Evolutionary conservation across 208 protist genomes (phyloP), one percentile per base, ranked within the genome.

Genomic region (Phytomonas sp.): DNA sequence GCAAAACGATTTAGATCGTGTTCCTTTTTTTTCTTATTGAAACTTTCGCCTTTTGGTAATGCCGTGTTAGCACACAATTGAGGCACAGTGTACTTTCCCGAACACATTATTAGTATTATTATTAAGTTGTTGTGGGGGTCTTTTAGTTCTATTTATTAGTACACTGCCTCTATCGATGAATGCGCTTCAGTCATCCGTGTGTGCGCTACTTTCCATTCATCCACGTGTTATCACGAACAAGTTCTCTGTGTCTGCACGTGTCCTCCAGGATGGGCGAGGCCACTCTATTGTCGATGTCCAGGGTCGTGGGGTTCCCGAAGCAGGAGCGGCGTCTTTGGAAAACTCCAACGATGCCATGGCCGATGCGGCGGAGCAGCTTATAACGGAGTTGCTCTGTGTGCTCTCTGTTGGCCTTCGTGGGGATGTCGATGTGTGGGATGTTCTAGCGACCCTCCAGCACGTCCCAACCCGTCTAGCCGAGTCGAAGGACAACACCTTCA

Each of bases 371-470:
- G 76, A 80, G 61, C 52, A 61, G 12, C 72, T 80, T 49, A 72
- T 91, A 69, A 67, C 76, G 42, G 82, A 91, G 69, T 74, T 82
- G 29, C 80, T 79, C n/a, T 29, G 69, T 34, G 74, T 82, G 12
- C 66, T 88, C 1, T 88, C 82, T 2, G 52, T 75, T 16, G 82
- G 81, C 29, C 78, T 91, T 26, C 42, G 73, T 40, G 72, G 77
- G 14, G 74, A 66, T 4, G 40, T 76, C 23, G 77, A 84, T 26
- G 63, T 88, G 61, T 88, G 82, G 86, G 73, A 75, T n/a, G 81
- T 91, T 29, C 73, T 91, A 23, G 78, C 85, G 59, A 82, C 84
- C 32, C 72, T 91, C 3, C 64, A 77, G 49, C 73, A 69, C 52
- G 68, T 75, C 34, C 42, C 69, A 62, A 60, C 42, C 23, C 75